phyloP scores from a whole-genome alignment of 129 eudicot species.

The Arctium minus region DNA sequence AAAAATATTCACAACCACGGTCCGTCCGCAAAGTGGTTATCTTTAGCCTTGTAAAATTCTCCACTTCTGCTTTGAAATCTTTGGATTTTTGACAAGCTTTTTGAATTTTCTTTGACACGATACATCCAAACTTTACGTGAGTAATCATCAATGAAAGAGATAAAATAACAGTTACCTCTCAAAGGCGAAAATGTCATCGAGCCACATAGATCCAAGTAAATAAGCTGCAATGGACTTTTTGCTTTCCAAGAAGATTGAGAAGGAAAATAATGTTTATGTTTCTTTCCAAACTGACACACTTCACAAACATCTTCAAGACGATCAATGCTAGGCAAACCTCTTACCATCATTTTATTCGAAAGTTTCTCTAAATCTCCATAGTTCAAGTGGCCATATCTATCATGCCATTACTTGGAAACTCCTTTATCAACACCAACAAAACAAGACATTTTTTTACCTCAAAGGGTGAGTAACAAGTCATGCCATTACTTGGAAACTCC shows the following conservation, averaged over 20 bases:
- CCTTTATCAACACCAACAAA: neutral
- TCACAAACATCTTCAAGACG: neutral
- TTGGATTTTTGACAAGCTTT: neutral
- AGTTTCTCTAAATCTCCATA: neutral
- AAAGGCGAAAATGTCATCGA: neutral
- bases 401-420: conserved; percentile 10
- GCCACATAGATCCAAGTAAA: neutral
- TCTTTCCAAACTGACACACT: neutral
- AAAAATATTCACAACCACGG: neutral
- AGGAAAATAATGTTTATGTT: neutral
- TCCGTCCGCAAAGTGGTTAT: neutral
- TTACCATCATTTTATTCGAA: conserved; percentile 1
- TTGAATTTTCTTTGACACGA: neutral
- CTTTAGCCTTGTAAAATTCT: neutral
- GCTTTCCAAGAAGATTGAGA: neutral
- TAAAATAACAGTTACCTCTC: neutral
- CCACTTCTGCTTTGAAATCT: conserved; percentile 8
- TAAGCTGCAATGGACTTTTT: neutral
- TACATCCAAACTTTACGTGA: neutral
- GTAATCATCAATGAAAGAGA: neutral
- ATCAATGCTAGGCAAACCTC: conserved; percentile 12
- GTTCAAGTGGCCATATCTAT: neutral
- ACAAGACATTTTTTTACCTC: neutral
- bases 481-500: neutral
- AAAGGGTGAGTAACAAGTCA: neutral